Base-by-base conservation (phyloP, 164 flowering plant species). In the Tetrastigma voinierianum region DNA sequence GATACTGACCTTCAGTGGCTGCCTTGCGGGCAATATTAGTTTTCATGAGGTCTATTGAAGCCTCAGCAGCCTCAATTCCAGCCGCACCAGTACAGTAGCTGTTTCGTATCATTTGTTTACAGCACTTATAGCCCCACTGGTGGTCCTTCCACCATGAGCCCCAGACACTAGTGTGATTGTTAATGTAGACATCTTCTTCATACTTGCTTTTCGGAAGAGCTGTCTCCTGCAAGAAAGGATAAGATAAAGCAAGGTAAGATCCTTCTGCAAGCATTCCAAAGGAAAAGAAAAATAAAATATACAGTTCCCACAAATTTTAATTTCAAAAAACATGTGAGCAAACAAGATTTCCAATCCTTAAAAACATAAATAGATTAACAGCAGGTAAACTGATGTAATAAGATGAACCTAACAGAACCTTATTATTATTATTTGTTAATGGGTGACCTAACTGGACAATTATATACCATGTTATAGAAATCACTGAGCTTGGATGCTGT, bases 121-220 rank as follows among this genome's bases (percentile, higher is more conserved):
- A 95, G 80, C 97, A 92, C 71, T 85, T 89, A 68, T 91, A 95
- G 21, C 98, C 98, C 97, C 97, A 92, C 32, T 92, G 98, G 56
- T 92, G 95, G 74, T 90, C 96, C 73, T 88, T 90, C 97, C 97
- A 95, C 97, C 97, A 92, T 2, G 98, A 95, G 62, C 97, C 98
- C 96, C 96, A 92, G 16, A 92, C 97, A 69, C 73, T 84, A 0
- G 93, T 90, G 68, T 90, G 98, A 69, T 95, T 95, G 64, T 92
- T 95, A 4, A 83, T 83, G 62, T 64, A 85, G 23, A 88, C 88
- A 83, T 95, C 96, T 74, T 95, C 97, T 70, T 94, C 97, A 67
- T 92, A 90, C 68, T 92, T 95, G 84, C 97, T 95, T 70, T 74
- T 87, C 1, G 97, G 98, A 62, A 90, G 76, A 10, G 80, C 63